Evolutionary conservation across 148 eudicot genomes (phyloP), one percentile per base, ranked within the genome.

Genomic region (Heliamphora exappendiculata): DNA sequence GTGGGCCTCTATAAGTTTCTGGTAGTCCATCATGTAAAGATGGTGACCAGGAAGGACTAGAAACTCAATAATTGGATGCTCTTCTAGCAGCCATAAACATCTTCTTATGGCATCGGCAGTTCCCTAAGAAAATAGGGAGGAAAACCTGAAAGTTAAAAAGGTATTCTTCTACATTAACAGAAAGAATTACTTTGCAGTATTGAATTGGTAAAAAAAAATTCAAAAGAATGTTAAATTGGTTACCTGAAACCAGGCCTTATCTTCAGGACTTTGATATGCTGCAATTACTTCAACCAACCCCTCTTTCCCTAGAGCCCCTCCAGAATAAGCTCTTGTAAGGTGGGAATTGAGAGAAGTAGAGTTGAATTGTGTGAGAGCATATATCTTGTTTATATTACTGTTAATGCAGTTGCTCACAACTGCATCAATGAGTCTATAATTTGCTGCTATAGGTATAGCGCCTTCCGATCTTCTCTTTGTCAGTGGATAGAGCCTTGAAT

Each of bases 341-440:
- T 93, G 98, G 58, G 96, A 82, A 75, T 93, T 93, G 5, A 93
- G 91, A 66, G 96, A 87, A 70, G 93, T 85, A 42, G 98, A 93
- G 78, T 90, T 93, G 57, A 83, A 86, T 57, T 93, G 98, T 37
- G 98, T 89, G 53, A 91, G 83, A 37, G 96, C 98, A 78, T 87
- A 93, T 42, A 93, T 87, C 67, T 86, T 93, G 70, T 82, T 81
- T 68, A 93, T 88, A 78, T 87, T 86, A 79, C 93, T 93, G 65
- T 89, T 84, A 55, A 93, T 91, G 82, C 98, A 93, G 84, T 93
- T 93, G 90, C 92, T 93, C 14, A 91, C 85, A 63, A 88, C 93
- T 70, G 83, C 92, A 81, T 93, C 98, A 26, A 93, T 82, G 6
- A 93, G 86, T 67, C 98, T 83, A 72, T 88, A 91, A 60, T 87